Percentiles rank a stretch among this genome's conserved stretches.
Conservation (phyloP, 2,329 filamentous ascomycete species). For the Hypocrella siamensis region DNA sequence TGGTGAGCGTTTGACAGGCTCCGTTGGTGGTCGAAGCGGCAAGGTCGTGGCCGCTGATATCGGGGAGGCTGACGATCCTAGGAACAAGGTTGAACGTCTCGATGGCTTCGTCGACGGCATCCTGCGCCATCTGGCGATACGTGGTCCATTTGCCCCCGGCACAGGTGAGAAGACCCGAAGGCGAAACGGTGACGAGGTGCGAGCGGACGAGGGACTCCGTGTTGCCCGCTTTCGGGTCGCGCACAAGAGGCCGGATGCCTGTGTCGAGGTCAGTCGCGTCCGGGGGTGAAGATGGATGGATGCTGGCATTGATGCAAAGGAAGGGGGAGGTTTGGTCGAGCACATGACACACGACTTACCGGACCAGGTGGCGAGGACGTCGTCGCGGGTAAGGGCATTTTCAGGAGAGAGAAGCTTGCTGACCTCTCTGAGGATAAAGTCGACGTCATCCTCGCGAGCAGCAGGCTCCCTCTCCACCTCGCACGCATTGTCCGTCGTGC, state of each 20-base stretch:
- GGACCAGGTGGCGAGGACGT: conserved; percentile 71
- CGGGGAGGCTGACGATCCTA: conserved; percentile 34
- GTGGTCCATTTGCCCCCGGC: conserved; percentile 82
- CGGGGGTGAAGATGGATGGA: neutral
- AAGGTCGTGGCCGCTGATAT: conserved; percentile 49
- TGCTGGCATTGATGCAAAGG: neutral
- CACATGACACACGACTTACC: no score
- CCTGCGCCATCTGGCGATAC: conserved; percentile 78
- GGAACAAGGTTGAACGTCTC: conserved; percentile 45
- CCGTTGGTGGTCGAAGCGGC: conserved; percentile 40
- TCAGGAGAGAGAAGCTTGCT: conserved; percentile 62
- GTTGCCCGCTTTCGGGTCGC: conserved; percentile 66
- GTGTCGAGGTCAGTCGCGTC: no score
- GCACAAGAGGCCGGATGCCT: conserved; percentile 62
- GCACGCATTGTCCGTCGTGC: conserved; percentile 65
- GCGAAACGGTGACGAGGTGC: conserved; percentile 61
- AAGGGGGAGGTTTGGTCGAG: neutral
- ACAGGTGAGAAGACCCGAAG: conserved; percentile 63
- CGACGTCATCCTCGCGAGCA: conserved; percentile 61
- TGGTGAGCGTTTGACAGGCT: conserved; percentile 56
- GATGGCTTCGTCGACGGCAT: conserved; percentile 68
- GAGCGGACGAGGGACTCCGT: conserved; percentile 73
- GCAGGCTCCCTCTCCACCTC: conserved; percentile 53
- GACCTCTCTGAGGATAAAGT: conserved; percentile 69
- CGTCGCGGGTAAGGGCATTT: conserved; percentile 56